Evolutionary conservation across 2,329 filamentous ascomycete genomes (phyloP).

Genomic region (Penicillium palitans): DNA sequence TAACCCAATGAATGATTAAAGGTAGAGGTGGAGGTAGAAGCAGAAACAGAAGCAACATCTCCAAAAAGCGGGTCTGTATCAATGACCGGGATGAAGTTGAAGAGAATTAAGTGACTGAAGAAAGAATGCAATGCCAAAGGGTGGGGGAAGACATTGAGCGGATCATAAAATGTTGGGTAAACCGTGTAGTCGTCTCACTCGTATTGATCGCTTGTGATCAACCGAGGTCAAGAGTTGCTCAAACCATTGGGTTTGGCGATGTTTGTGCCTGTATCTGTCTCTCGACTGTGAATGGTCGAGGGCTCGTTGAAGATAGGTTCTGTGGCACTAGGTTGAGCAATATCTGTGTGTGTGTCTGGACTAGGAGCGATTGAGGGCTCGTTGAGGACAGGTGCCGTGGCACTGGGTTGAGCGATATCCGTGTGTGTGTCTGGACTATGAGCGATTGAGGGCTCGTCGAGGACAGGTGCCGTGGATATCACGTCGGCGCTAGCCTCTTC

Average conservation of each 20-base stretch:
- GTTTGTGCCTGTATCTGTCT: background rate
- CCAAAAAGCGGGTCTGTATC: slow-evolving; percentile 7
- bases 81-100: background rate
- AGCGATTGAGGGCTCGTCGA: background rate
- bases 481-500: slow-evolving; percentile 23
- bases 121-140: slow-evolving; percentile 9
- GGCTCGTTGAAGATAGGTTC: background rate
- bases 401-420: background rate
- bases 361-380: background rate
- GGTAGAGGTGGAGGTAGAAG: slow-evolving; percentile 1
- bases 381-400: background rate
- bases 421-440: background rate
- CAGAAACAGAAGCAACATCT: slow-evolving; percentile 6
- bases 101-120: slow-evolving; percentile 7
- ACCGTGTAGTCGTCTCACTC: slow-evolving; percentile 16
- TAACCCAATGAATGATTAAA: slow-evolving; percentile 5
- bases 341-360: background rate
- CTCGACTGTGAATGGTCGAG: background rate
- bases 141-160: slow-evolving; percentile 14
- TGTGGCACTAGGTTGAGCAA: background rate
- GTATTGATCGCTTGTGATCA: slow-evolving; percentile 10
- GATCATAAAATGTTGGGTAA: slow-evolving; percentile 18
- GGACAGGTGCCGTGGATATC: background rate
- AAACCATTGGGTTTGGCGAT: background rate
- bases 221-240: slow-evolving; percentile 8